Conservation (phyloP, 306 rosid species). For the Ormosia emarginata region DNA sequence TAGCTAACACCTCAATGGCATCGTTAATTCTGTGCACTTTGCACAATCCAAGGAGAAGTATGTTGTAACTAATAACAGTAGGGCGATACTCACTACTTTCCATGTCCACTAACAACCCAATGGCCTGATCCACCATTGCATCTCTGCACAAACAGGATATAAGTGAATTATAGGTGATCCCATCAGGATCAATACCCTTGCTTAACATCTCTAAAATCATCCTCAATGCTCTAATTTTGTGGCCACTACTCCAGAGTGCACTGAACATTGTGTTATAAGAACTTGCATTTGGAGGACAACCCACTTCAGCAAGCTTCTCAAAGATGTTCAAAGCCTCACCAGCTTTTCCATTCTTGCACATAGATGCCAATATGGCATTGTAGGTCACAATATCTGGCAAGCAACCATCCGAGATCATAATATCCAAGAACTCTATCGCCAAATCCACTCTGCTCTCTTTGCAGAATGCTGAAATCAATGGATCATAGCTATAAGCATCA, state of each 20-base stretch:
- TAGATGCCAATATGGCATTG: constrained; percentile 66
- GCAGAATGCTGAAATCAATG: constrained; percentile 72
- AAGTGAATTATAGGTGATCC: constrained; percentile 72
- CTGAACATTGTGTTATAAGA: constrained; percentile 83
- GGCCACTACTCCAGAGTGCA: constrained; percentile 72
- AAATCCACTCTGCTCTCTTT: constrained; percentile 63
- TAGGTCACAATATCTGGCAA: constrained; percentile 78
- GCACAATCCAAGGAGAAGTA: constrained; percentile 71
- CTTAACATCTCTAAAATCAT: constrained; percentile 70
- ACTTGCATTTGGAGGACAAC: constrained; percentile 79
- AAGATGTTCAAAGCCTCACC: constrained; percentile 67
- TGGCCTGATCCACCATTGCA: constrained; percentile 76
- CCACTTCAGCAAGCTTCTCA: constrained; percentile 61
- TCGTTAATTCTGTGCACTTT: constrained; percentile 53
- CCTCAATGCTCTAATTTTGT: constrained; percentile 56
- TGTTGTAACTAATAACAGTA: constrained; percentile 67
- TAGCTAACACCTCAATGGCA: constrained; percentile 63
- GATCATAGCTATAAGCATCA: constrained; percentile 78
- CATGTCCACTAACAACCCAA: constrained; percentile 76
- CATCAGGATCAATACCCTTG: constrained; percentile 63
- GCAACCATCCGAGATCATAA: constrained; percentile 76
- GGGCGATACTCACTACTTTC: constrained; percentile 48
- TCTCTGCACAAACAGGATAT: constrained; percentile 88
- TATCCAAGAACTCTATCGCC: constrained; percentile 61
- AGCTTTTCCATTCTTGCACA: constrained; percentile 69